These are phyloP conservation scores for Vanrija sp. DNA, from an alignment of 1,284 basidiomycete genomes.

Conservation along the genomic window DNA sequence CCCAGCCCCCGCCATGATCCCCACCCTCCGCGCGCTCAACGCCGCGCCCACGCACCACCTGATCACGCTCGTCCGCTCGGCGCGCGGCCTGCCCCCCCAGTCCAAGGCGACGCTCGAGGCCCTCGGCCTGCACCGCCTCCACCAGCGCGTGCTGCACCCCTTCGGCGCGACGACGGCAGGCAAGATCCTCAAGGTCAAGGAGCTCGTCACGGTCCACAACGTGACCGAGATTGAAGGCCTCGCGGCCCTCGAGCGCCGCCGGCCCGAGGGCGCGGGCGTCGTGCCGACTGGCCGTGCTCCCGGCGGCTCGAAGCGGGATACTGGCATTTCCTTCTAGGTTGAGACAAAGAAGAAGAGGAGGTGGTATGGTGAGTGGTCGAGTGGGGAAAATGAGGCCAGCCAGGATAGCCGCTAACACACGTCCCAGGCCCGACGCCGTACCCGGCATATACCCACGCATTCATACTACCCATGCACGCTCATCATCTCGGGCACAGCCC, in stretches of 20 bases:
- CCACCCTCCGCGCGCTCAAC: constrained; percentile 6
- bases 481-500: neutral
- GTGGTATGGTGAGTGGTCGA: too few relatives aligned
- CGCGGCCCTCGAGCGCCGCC: constrained; percentile 23
- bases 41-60: constrained; percentile 47
- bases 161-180: constrained; percentile 48
- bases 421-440: too few relatives aligned
- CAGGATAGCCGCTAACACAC: too few relatives aligned
- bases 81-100: constrained; percentile 51
- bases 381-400: too few relatives aligned
- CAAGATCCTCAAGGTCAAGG: constrained; percentile 54
- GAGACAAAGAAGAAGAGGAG: too few relatives aligned
- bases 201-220: constrained; percentile 54
- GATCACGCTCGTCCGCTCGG: constrained; percentile 52
- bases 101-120: constrained; percentile 48
- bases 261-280: constrained; percentile 41
- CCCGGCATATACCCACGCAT: neutral
- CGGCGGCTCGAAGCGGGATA: constrained; percentile 18
- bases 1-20: constrained; percentile 10
- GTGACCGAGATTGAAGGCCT: constrained; percentile 40
- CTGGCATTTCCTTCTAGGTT: too few relatives aligned
- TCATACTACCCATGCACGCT: neutral
- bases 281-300: constrained; percentile 27
- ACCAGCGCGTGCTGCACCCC: constrained; percentile 51
- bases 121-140: constrained; percentile 50